phyloP scores from a whole-genome alignment of 2,329 filamentous ascomycete species.

The Hypoxylon sp. region DNA sequence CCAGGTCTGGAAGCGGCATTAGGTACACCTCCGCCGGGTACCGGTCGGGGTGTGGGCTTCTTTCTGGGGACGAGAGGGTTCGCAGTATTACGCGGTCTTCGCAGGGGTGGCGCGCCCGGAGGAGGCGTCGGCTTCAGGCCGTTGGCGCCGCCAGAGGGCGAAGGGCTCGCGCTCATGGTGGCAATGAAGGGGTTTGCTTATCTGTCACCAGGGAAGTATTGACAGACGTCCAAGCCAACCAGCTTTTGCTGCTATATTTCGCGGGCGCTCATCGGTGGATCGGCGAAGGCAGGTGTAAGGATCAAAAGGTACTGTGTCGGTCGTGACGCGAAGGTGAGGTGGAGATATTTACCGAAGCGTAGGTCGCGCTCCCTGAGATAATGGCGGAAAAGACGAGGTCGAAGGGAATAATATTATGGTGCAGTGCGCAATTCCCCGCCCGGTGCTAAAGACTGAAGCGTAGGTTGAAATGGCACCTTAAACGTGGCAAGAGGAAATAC shows the following conservation, averaged over 20 bases:
- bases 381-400: conserved; percentile 3
- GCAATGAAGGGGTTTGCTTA: conserved; percentile 18
- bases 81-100: conserved; percentile 63
- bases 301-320: conserved; percentile 3
- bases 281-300: neutral
- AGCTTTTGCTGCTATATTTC: conserved; percentile 23
- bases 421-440: conserved; percentile 13
- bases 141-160: conserved; percentile 61
- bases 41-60: conserved; percentile 60
- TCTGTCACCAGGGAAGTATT: conserved; percentile 21
- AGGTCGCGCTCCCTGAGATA: conserved; percentile 16
- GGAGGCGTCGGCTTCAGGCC: conserved; percentile 64
- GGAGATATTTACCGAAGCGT: conserved; percentile 5
- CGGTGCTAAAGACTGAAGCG: neutral
- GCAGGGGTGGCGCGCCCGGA: conserved; percentile 58
- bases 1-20: conserved; percentile 36
- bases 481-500: conserved; percentile 12
- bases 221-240: conserved; percentile 28
- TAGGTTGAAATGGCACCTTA: neutral
- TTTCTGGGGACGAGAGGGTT: conserved; percentile 76
- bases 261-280: conserved; percentile 34
- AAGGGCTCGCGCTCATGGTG: conserved; percentile 60
- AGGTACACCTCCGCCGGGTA: conserved; percentile 16
- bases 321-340: conserved; percentile 23
- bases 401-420: conserved; percentile 12